Evolutionary conservation across 441 rosid species (phyloP).

Genomic region (Theobroma grandiflorum): DNA sequence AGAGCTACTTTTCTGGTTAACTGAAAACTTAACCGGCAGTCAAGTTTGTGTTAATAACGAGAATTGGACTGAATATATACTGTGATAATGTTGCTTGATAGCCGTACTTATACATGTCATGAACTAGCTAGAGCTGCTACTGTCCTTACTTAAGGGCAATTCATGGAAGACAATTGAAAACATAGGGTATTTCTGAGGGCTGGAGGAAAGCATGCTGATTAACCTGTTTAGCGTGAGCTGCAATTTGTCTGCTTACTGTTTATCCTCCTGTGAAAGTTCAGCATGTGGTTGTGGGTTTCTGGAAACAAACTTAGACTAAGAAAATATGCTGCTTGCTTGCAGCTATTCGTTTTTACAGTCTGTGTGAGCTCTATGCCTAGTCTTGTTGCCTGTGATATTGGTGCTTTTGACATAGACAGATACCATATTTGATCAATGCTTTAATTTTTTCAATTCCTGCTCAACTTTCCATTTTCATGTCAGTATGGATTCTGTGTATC

Average conservation of each 20-base stretch:
- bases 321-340: background rate
- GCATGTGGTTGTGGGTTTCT: background rate
- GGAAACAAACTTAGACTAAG: background rate
- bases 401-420: background rate
- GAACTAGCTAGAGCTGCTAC: background rate
- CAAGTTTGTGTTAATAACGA: background rate
- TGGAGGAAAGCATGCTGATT: background rate
- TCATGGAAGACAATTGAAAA: background rate
- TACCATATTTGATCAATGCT: background rate
- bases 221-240: background rate
- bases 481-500: background rate
- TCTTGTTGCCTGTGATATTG: background rate
- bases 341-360: background rate
- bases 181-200: background rate
- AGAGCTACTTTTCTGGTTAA: background rate
- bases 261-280: background rate
- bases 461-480: background rate
- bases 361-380: background rate
- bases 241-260: background rate
- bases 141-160: background rate
- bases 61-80: background rate
- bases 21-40: background rate
- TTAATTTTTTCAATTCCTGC: background rate
- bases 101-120: no score
- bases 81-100: background rate